Evolutionary conservation across 2,329 filamentous ascomycete species (phyloP).

Genomic region (Sclerotinia glacialis): DNA sequence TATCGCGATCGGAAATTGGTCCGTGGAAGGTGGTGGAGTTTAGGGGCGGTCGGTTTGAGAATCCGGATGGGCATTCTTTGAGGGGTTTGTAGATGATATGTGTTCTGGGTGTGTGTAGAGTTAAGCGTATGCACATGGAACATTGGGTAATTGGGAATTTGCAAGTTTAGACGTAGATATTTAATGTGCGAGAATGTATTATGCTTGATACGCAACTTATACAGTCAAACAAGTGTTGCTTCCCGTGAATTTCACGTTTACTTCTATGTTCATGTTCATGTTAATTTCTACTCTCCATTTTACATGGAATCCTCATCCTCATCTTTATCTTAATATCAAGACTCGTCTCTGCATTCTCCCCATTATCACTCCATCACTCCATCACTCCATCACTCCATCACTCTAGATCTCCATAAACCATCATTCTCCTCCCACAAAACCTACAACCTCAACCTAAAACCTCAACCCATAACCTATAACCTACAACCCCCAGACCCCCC

Average conservation of each 20-base stretch:
- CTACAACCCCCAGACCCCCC: no score
- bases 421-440: not conserved
- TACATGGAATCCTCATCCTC: not conserved
- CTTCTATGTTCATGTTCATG: not conserved
- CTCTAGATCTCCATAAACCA: no score
- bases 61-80: slow-evolving; percentile 2
- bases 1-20: slow-evolving; percentile 7
- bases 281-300: not conserved
- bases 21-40: slow-evolving; percentile 14
- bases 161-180: not conserved
- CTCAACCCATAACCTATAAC: not conserved
- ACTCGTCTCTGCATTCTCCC: not conserved
- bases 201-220: not conserved
- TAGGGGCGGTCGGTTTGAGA: not conserved
- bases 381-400: no score
- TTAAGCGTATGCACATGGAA: no score
- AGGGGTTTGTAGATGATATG: not conserved
- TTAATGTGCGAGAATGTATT: not conserved
- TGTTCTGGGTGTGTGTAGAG: no score
- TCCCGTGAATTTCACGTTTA: not conserved
- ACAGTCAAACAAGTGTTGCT: no score
- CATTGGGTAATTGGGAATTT: no score
- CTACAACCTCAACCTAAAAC: not conserved
- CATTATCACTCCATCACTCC: not conserved
- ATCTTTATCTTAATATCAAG: not conserved